Percentiles rank a stretch among this genome's conserved stretches.
Conservation (phyloP, 2,329 filamentous ascomycete species). For the Pseudogymnoascus sp. region DNA sequence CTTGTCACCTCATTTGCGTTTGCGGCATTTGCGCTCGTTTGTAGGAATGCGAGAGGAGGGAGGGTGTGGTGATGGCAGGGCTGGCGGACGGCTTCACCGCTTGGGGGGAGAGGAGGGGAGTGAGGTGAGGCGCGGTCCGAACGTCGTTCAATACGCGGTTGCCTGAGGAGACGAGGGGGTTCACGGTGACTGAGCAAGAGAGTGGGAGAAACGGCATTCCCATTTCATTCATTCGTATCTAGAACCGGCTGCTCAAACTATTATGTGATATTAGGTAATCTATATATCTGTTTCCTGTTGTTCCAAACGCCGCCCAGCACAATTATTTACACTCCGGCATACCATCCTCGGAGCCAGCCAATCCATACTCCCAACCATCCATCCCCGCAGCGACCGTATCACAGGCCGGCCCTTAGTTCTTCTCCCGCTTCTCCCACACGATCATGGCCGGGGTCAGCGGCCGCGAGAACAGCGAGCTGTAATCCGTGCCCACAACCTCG, state of each 20-base stretch:
- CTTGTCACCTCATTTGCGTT: not conserved
- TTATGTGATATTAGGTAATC: not conserved
- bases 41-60: not conserved
- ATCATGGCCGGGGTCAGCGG: constrained; percentile 65
- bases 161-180: not conserved
- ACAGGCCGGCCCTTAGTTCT: constrained; percentile 15
- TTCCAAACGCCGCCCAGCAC: not conserved
- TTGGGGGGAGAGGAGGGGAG: not conserved
- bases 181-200: not conserved
- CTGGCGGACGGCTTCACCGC: not conserved
- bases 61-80: not conserved
- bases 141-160: not conserved
- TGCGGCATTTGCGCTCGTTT: not conserved
- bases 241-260: not conserved
- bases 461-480: constrained; percentile 64
- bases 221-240: not conserved
- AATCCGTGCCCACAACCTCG: constrained; percentile 62
- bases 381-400: not conserved
- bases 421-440: constrained; percentile 64
- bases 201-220: not conserved
- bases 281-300: not conserved
- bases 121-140: not conserved
- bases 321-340: not conserved
- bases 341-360: not conserved
- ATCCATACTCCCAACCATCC: not conserved